A percentile compares a stretch with the other conserved stretches of the same genome.
Conservation (phyloP, 176 grass and related monocot genomes). For the Puccinellia tenuiflora region DNA sequence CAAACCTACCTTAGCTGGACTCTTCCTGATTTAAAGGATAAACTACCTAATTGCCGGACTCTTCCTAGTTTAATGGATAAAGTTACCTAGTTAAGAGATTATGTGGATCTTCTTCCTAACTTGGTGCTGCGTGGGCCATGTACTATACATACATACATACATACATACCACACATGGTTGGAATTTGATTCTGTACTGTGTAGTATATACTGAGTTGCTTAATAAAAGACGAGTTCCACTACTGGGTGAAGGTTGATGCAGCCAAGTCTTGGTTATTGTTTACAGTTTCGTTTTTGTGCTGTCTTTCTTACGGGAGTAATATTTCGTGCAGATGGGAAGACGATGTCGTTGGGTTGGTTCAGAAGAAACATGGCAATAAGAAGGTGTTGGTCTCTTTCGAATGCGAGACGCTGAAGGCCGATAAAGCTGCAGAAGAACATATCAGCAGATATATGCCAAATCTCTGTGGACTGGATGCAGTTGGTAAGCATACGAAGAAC, state of each 20-base stretch:
- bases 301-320: not conserved
- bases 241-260: not conserved
- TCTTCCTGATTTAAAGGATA: not conserved
- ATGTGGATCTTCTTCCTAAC: not conserved
- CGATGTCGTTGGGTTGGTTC: constrained; percentile 65
- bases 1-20: not conserved
- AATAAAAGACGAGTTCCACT: not conserved
- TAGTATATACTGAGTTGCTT: not conserved
- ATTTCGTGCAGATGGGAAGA: constrained; percentile 66
- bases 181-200: not conserved
- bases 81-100: not conserved
- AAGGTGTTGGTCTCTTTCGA: constrained; percentile 61
- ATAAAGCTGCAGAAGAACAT: constrained; percentile 78
- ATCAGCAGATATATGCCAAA: constrained; percentile 82
- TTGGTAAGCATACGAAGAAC: constrained; percentile 58
- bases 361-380: constrained; percentile 56
- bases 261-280: not conserved
- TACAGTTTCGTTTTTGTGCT: not conserved
- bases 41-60: not conserved
- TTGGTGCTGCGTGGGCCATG: not conserved
- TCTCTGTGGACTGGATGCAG: constrained; percentile 58
- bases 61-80: not conserved
- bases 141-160: not conserved
- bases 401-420: constrained; percentile 81
- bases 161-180: not conserved